Evolutionary conservation across 1,284 basidiomycete genomes (phyloP).

Genomic region (Laetiporus sulphureus): DNA sequence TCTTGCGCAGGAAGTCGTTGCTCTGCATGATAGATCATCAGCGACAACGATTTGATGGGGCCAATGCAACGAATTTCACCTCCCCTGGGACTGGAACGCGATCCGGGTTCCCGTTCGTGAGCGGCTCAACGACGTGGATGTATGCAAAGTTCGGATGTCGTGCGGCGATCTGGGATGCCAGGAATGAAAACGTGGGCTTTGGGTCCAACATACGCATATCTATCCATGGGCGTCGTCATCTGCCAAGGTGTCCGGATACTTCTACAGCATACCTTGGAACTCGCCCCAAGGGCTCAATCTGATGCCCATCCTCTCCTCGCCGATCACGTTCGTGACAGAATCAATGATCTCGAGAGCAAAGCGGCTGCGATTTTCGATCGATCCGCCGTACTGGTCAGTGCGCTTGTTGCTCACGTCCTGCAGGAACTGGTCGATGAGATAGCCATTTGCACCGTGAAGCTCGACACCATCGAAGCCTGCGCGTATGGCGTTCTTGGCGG

Average conservation of each 20-base stretch:
- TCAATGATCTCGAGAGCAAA: constrained; percentile 45
- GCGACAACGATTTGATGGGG: no score
- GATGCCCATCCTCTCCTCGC: constrained; percentile 37
- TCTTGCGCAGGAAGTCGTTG: constrained; percentile 27
- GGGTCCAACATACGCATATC: constrained; percentile 44
- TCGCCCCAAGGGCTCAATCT: constrained; percentile 47
- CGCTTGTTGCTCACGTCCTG: constrained; percentile 43
- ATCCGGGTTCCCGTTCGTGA: constrained; percentile 18
- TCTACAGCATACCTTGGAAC: constrained; percentile 28
- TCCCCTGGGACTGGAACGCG: no score
- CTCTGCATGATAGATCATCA: no score
- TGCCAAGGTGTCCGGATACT: background rate
- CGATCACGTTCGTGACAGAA: constrained; percentile 34
- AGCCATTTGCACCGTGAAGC: constrained; percentile 30
- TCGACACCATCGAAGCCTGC: constrained; percentile 43
- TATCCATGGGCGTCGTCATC: no score
- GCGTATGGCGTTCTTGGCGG: constrained; percentile 35
- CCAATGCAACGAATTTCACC: constrained; percentile 1
- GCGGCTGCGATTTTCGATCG: constrained; percentile 43
- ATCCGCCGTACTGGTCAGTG: constrained; percentile 55
- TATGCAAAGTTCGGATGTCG: constrained; percentile 47
- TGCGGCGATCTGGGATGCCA: constrained; percentile 29
- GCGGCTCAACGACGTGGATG: constrained; percentile 40
- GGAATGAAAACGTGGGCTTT: constrained; percentile 33
- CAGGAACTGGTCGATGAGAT: constrained; percentile 36